These are phyloP conservation scores for Annulohypoxylon moriforme DNA, from an alignment of 495 filamentous ascomycete genomes.

Conservation along the genomic window DNA sequence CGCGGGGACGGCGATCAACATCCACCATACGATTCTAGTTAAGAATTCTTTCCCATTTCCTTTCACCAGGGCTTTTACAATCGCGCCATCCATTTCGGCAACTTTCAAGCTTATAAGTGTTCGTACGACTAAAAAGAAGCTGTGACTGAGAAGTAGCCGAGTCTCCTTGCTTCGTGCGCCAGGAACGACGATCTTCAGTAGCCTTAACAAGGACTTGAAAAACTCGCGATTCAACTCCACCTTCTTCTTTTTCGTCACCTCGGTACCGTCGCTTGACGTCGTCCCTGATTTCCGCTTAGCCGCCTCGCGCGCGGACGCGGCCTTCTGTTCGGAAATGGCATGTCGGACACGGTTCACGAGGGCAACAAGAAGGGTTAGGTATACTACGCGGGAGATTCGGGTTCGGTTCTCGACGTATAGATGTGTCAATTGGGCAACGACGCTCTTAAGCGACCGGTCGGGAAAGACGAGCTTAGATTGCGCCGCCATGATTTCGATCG, in stretches of 20 bases:
- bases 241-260: constrained; percentile 73
- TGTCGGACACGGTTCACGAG: constrained; percentile 89
- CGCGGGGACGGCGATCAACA: constrained; percentile 95
- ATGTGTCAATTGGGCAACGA: constrained; percentile 76
- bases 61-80: constrained; percentile 90
- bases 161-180: constrained; percentile 90
- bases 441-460: constrained; percentile 76
- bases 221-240: constrained; percentile 96
- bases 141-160: constrained; percentile 85
- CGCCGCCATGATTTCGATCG: constrained; percentile 70
- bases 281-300: constrained; percentile 69
- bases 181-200: constrained; percentile 89
- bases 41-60: constrained; percentile 93
- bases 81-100: constrained; percentile 90
- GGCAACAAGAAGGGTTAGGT: constrained; percentile 89
- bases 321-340: constrained; percentile 93
- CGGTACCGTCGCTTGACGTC: constrained; percentile 57
- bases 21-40: constrained; percentile 94
- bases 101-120: constrained; percentile 95
- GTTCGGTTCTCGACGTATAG: constrained; percentile 89
- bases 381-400: constrained; percentile 88
- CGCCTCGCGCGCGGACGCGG: constrained; percentile 78
- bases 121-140: constrained; percentile 80
- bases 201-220: constrained; percentile 81
- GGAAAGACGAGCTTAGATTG: constrained; percentile 78